Conservation (phyloP, 768 basidiomycete genomes). For the Xerocomus potaroensis region DNA sequence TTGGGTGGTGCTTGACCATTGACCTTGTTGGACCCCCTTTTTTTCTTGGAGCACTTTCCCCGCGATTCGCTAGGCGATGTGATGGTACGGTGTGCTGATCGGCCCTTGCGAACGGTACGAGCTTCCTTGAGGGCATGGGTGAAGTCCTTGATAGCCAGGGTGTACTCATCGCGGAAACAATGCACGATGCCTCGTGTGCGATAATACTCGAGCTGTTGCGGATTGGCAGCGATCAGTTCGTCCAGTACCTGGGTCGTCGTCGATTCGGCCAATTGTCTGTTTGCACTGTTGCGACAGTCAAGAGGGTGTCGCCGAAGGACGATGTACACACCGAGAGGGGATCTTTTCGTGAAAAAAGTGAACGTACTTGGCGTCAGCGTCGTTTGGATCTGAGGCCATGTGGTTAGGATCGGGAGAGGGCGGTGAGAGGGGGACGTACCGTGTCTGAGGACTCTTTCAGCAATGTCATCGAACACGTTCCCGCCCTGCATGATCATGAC, state of each 20-base stretch:
- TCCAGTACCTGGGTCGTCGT: conserved; percentile 77
- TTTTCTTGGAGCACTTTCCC: conserved; percentile 51
- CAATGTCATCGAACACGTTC: conserved; percentile 89
- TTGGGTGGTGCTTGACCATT: conserved; percentile 67
- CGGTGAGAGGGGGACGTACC: conserved; percentile 48
- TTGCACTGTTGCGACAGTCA: conserved; percentile 20
- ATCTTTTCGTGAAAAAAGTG: conserved; percentile 96
- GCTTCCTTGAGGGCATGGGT: conserved; percentile 78
- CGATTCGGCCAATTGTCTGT: conserved; percentile 80
- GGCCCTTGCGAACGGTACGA: conserved; percentile 63
- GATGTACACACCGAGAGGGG: conserved; percentile 69
- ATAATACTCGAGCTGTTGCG: conserved; percentile 78
- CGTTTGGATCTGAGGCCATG: conserved; percentile 55
- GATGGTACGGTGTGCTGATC: conserved; percentile 47
- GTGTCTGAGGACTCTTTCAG: conserved; percentile 74
- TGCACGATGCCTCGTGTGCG: conserved; percentile 89
- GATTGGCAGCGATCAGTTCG: conserved; percentile 66
- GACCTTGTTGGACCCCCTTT: conserved; percentile 42
- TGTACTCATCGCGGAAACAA: conserved; percentile 82
- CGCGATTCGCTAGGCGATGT: conserved; percentile 34
- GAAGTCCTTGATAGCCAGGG: conserved; percentile 71
- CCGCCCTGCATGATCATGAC: conserved; percentile 97
- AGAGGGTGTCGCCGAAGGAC: conserved; percentile 4
- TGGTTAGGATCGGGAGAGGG: no score
- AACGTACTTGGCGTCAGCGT: conserved; percentile 80